Evolutionary conservation across 148 eudicot species (phyloP).

Genomic region (Polygonum aviculare): DNA sequence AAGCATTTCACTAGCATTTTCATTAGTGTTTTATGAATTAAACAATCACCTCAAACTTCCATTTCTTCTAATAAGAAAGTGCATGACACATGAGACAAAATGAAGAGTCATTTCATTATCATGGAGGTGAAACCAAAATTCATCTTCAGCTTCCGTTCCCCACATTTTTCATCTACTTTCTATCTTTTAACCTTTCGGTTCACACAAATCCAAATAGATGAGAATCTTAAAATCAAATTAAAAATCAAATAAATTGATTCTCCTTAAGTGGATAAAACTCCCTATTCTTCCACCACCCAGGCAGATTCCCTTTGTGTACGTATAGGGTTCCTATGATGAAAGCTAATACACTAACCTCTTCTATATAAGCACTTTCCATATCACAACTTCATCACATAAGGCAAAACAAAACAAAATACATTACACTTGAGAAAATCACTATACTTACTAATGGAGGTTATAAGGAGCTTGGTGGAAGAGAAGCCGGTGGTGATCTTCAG

Average conservation of each 20-base stretch:
- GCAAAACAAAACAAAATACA: background rate
- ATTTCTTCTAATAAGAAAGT: background rate
- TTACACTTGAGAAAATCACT: background rate
- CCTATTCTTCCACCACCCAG: background rate
- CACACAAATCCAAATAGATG: slow-evolving; percentile 3
- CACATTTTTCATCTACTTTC: slow-evolving; percentile 2
- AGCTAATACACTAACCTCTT: background rate
- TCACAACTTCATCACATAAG: background rate
- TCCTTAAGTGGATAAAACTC: slow-evolving; percentile 1
- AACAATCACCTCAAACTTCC: background rate
- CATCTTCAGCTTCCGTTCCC: background rate
- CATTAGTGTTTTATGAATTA: background rate
- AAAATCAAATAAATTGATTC: background rate
- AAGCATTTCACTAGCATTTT: too few species aligned
- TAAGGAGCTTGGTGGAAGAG: background rate
- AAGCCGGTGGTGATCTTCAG: slow-evolving; percentile 54
- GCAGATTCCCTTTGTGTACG: background rate
- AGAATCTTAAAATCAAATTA: background rate
- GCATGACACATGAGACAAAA: background rate
- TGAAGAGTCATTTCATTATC: background rate
- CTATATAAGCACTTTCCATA: background rate
- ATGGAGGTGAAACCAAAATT: background rate
- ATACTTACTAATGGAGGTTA: background rate
- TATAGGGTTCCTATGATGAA: background rate
- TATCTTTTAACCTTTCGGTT: slow-evolving; percentile 6